These are phyloP conservation scores for Colletotrichum phormii DNA, from an alignment of 2,329 filamentous ascomycete species.

Conservation along the genomic window DNA sequence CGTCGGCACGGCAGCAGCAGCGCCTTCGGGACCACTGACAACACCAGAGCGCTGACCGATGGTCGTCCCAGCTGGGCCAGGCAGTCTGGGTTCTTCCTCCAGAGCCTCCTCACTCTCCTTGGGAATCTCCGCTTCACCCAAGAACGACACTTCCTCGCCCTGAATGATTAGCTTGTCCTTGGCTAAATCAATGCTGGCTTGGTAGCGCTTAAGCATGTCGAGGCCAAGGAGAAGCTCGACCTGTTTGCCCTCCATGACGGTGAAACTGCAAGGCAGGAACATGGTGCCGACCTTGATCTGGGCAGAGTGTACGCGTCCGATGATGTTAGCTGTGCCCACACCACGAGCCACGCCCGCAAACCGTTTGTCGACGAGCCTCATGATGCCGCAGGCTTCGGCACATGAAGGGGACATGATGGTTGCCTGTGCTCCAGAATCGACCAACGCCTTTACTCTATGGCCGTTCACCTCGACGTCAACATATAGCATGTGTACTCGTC, in stretches of 20 bases:
- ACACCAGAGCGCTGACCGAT: slow-evolving; percentile 88
- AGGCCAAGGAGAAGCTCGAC: slow-evolving; percentile 93
- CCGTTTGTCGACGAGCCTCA: slow-evolving; percentile 92
- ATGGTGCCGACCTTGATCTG: slow-evolving; percentile 92
- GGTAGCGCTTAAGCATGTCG: slow-evolving; percentile 97
- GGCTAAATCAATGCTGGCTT: slow-evolving; percentile 89
- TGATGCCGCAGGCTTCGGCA: slow-evolving; percentile 92
- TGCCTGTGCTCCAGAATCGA: slow-evolving; percentile 96
- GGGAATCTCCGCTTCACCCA: slow-evolving; percentile 95
- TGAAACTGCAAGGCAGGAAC: slow-evolving; percentile 94
- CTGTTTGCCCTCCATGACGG: slow-evolving; percentile 98
- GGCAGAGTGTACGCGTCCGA: slow-evolving; percentile 94
- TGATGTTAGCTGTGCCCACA: slow-evolving; percentile 93
- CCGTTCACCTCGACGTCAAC: slow-evolving; percentile 96
- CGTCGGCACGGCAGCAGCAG: slow-evolving; percentile 39
- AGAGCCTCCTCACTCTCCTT: slow-evolving; percentile 80
- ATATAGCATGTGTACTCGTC: slow-evolving; percentile 95
- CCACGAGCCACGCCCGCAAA: slow-evolving; percentile 93
- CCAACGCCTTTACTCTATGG: slow-evolving; percentile 91
- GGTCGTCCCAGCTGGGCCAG: slow-evolving; percentile 87
- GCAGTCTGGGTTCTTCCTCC: slow-evolving; percentile 83
- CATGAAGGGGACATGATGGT: slow-evolving; percentile 98
- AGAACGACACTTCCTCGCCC: slow-evolving; percentile 87
- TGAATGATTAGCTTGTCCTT: slow-evolving; percentile 90
- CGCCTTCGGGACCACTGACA: slow-evolving; percentile 65